These are phyloP conservation scores for Leccinum subgranulosum DNA, from an alignment of 768 basidiomycete genomes.

Conservation along the genomic window DNA sequence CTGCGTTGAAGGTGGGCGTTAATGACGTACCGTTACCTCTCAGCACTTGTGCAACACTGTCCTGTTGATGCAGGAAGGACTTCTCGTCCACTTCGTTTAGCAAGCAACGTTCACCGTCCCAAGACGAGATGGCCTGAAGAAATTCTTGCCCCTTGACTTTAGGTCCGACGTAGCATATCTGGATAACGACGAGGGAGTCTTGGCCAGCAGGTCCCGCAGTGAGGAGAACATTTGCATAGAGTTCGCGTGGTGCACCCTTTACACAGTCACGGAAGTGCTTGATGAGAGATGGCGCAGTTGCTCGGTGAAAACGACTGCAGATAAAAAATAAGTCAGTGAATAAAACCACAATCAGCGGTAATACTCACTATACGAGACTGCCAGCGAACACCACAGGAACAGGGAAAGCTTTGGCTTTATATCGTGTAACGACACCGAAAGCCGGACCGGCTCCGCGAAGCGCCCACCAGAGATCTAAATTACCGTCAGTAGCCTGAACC, in stretches of 20 bases:
- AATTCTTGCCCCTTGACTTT: slow-evolving; percentile 72
- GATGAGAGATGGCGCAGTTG: slow-evolving; percentile 85
- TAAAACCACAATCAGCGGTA: slow-evolving; percentile 1
- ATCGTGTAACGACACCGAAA: slow-evolving; percentile 84
- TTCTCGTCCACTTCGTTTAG: slow-evolving; percentile 91
- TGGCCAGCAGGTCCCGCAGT: slow-evolving; percentile 85
- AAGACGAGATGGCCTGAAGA: slow-evolving; percentile 79
- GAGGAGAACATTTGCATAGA: slow-evolving; percentile 87
- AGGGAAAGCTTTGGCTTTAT: slow-evolving; percentile 85
- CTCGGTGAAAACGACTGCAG: slow-evolving; percentile 76
- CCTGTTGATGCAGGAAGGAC: slow-evolving; percentile 85
- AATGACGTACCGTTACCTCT: slow-evolving; percentile 67
- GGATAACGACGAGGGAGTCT: slow-evolving; percentile 85
- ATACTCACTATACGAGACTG: slow-evolving; percentile 82
- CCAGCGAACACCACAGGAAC: slow-evolving; percentile 91
- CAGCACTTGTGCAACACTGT: slow-evolving; percentile 86
- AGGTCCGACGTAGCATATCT: slow-evolving; percentile 85
- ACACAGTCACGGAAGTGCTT: slow-evolving; percentile 92
- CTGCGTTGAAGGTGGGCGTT: not conserved
- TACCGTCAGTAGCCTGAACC: not conserved
- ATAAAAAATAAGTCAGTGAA: not conserved
- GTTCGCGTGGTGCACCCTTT: slow-evolving; percentile 81
- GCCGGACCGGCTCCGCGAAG: slow-evolving; percentile 80
- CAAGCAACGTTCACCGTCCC: slow-evolving; percentile 84
- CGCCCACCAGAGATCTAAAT: slow-evolving; percentile 83